Conservation (phyloP, 2,329 filamentous ascomycete genomes). For the Alternaria brassicicola region DNA sequence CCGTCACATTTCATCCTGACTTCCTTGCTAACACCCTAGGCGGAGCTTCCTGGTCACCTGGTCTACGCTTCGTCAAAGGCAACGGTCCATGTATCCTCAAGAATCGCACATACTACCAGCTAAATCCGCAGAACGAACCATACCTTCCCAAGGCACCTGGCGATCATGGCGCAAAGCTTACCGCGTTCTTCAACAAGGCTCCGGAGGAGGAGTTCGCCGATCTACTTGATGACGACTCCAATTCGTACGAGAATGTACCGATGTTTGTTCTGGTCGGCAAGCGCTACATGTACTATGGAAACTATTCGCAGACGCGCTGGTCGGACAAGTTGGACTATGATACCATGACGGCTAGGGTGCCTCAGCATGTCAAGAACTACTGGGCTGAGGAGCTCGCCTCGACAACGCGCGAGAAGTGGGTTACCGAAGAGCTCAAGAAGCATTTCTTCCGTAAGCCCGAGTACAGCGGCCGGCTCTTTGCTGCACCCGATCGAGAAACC, state of each 20-base stretch:
- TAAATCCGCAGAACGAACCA: slow-evolving; percentile 49
- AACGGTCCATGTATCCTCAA: slow-evolving; percentile 34
- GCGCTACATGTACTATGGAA: slow-evolving; percentile 53
- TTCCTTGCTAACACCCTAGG: slow-evolving; percentile 48
- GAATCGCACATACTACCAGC: slow-evolving; percentile 51
- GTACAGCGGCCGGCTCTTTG: slow-evolving; percentile 47
- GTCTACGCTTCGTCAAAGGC: slow-evolving; percentile 47
- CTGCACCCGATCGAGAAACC: slow-evolving; percentile 18
- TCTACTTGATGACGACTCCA: slow-evolving; percentile 23
- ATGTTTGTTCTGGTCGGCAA: slow-evolving; percentile 48
- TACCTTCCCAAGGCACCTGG: slow-evolving; percentile 51
- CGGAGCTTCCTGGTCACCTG: slow-evolving; percentile 50
- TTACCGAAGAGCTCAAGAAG: slow-evolving; percentile 49
- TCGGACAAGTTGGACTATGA: slow-evolving; percentile 54
- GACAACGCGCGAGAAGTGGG: slow-evolving; percentile 48
- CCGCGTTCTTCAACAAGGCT: slow-evolving; percentile 53
- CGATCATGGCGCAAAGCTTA: slow-evolving; percentile 55
- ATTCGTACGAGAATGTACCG: slow-evolving; percentile 48
- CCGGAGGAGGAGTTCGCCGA: slow-evolving; percentile 37
- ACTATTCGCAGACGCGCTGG: slow-evolving; percentile 54
- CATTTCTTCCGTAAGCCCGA: slow-evolving; percentile 53
- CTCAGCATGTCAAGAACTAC: slow-evolving; percentile 46
- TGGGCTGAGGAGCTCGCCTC: slow-evolving; percentile 50
- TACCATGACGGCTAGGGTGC: slow-evolving; percentile 46
- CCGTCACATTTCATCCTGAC: slow-evolving; percentile 46